A percentile compares a stretch with the other conserved stretches of the same genome.
These are phyloP conservation scores for Hsuehochloa calcarea DNA, from an alignment of 176 grass and related monocot genomes.

Conservation along the genomic window DNA sequence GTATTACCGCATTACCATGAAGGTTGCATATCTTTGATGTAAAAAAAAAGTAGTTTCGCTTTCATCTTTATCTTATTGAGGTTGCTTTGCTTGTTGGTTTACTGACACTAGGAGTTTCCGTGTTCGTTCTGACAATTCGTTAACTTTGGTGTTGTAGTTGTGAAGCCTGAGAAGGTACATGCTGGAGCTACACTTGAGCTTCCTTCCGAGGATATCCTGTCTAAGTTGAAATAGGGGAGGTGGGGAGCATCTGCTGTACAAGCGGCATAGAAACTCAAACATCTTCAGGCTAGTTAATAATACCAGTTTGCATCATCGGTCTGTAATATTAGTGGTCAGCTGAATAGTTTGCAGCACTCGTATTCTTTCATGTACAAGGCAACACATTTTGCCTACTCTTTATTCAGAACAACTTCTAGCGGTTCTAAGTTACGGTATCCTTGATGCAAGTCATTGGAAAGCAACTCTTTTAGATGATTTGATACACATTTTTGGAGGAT, in stretches of 20 bases:
- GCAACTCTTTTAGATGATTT: background rate
- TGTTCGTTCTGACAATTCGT: background rate
- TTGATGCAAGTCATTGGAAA: background rate
- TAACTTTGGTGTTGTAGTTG: constrained; percentile 51
- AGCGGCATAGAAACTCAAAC: constrained; percentile 9
- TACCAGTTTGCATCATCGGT: background rate
- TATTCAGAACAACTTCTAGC: background rate
- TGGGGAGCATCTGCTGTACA: background rate
- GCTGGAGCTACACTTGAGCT: constrained; percentile 76
- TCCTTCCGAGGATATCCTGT: constrained; percentile 67
- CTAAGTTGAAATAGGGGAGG: constrained; percentile 45
- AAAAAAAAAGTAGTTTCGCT: background rate
- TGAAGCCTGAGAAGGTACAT: constrained; percentile 78
- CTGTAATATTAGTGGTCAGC: background rate
- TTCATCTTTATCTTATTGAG: background rate
- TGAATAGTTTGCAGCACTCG: constrained; percentile 15
- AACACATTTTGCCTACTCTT: background rate
- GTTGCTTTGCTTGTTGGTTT: constrained; percentile 25
- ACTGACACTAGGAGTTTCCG: background rate
- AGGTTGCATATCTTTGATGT: background rate
- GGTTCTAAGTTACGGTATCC: background rate
- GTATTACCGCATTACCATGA: background rate
- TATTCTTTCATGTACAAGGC: background rate
- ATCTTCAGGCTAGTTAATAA: constrained; percentile 30
- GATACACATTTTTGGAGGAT: background rate